phyloP scores from a whole-genome alignment of 2,329 filamentous ascomycete species.

The Pseudocercospora fijiensis region DNA sequence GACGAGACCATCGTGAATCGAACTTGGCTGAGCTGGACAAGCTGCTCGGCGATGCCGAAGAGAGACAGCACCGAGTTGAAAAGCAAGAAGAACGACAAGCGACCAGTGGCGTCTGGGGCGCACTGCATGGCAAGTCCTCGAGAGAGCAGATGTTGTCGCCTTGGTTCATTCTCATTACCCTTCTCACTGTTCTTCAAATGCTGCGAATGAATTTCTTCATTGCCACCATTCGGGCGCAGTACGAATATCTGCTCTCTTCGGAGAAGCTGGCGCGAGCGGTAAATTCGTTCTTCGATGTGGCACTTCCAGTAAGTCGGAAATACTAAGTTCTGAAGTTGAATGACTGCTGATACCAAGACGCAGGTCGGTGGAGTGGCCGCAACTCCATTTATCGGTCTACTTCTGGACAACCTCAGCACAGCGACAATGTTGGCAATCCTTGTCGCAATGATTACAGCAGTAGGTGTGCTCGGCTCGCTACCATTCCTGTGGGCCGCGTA shows the following conservation, averaged over 20 bases:
- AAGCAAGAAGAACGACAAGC: slow-evolving; percentile 21
- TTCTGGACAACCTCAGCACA: slow-evolving; percentile 76
- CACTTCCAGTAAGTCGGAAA: slow-evolving; percentile 58
- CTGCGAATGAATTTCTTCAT: slow-evolving; percentile 83
- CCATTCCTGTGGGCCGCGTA: slow-evolving; percentile 72
- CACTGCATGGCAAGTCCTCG: slow-evolving; percentile 71
- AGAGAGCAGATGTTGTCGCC: slow-evolving; percentile 71
- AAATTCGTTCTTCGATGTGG: slow-evolving; percentile 81
- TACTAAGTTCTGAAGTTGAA: neutral
- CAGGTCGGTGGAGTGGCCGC: slow-evolving; percentile 70
- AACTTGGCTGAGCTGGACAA: slow-evolving; percentile 72
- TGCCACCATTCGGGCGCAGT: slow-evolving; percentile 78
- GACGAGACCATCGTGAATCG: slow-evolving; percentile 60
- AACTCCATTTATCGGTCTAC: slow-evolving; percentile 79
- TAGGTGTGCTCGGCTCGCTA: slow-evolving; percentile 76
- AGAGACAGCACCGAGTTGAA: slow-evolving; percentile 40
- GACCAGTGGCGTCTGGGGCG: slow-evolving; percentile 77
- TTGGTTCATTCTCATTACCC: slow-evolving; percentile 80
- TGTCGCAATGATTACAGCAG: slow-evolving; percentile 68
- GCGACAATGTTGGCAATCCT: slow-evolving; percentile 67
- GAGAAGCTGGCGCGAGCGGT: slow-evolving; percentile 62
- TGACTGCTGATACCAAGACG: neutral
- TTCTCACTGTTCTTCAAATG: slow-evolving; percentile 62
- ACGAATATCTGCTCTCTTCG: slow-evolving; percentile 71
- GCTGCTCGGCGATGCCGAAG: slow-evolving; percentile 67